A percentile compares a stretch with the other conserved stretches of the same genome.
Conservation (phyloP, 2,329 filamentous ascomycete species). For the Bipolaris oryzae region DNA sequence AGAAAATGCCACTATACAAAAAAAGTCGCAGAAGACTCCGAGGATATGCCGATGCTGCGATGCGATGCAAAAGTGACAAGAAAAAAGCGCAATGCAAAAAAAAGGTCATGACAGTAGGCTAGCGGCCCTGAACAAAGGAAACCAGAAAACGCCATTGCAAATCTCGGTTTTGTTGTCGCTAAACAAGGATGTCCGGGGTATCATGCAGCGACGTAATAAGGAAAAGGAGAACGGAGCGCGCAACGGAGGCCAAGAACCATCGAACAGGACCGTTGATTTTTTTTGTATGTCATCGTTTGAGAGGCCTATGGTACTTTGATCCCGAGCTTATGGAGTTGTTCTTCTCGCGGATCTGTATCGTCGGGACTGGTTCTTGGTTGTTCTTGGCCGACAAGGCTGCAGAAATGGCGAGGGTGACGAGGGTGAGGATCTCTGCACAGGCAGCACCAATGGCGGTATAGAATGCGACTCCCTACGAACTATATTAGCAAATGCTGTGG, state of each 20-base stretch:
- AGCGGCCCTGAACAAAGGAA: not conserved
- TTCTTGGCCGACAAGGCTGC: conserved; percentile 36
- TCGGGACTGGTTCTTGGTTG: conserved; percentile 29
- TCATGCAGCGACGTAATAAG: conserved; percentile 32
- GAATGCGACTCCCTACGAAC: conserved; percentile 41
- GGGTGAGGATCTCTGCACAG: conserved; percentile 38
- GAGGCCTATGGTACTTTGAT: conserved; percentile 23
- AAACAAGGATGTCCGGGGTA: conserved; percentile 31
- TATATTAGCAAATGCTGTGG: conserved; percentile 20
- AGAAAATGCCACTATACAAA: conserved; percentile 7
- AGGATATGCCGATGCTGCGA: conserved; percentile 8
- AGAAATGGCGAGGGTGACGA: conserved; percentile 41
- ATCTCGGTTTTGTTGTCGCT: conserved; percentile 15
- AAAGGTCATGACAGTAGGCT: conserved; percentile 3
- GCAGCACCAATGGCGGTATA: conserved; percentile 45
- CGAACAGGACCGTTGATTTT: conserved; percentile 2
- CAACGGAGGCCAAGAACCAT: conserved; percentile 1
- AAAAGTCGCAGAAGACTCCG: conserved; percentile 6
- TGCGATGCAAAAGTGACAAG: conserved; percentile 8
- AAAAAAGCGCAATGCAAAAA: not conserved
- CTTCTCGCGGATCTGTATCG: conserved; percentile 35
- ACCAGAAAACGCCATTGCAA: conserved; percentile 13
- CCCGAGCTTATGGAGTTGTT: conserved; percentile 32
- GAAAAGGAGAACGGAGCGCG: conserved; percentile 1
- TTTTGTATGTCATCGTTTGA: conserved; percentile 19